Evolutionary conservation across 2,329 filamentous ascomycete species (phyloP), one percentile per base, ranked within the genome.

Genomic region (Colletotrichum orchidophilum): DNA sequence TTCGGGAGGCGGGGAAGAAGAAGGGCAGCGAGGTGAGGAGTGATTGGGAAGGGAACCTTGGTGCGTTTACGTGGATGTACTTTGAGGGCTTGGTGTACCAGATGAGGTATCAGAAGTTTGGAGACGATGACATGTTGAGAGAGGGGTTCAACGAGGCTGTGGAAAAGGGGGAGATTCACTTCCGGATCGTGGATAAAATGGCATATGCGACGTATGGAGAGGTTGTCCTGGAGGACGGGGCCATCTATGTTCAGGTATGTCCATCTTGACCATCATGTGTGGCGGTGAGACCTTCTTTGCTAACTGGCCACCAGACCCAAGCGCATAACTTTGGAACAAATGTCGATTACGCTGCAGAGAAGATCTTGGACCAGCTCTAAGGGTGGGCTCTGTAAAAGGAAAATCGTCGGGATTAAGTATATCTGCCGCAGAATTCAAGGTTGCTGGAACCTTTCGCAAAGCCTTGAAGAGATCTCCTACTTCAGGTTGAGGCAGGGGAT

Each of bases 181-280:
- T 88, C 73, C 81, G 86, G 31, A 74, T 88, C 46, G 85, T 87
- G 3, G 85, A 87, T 59, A 80, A 82, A 74, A 79, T 86, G 50
- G 74, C 78, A 73, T 80, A 82, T 65, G 76, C 73, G 6, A 78
- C 76, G 13, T 87, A 87, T 70, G 81, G 83, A 73, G 86, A 89
- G 80, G 75, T 77, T 21, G 78, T 84, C 2, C 68, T 88, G 33
- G 86, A 88, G 75, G 83, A 84, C 49, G 87, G 86, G 1, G 77
- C 83, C 33, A 76, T 88, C 26, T 87, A 85, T 68, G 75, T 90
- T n/a, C 85, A 87, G 82, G 83, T 84, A 78, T 75, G 77, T 75
- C 21, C 21, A 18, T 11, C 2, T 18, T 3, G 9, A 13, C 33
- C 6, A 18, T 18, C 6, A 3, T 24, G 24, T 6, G 3, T n/a